Base-by-base conservation (phyloP, 345 rosid species). In the Luvunga scandens region DNA sequence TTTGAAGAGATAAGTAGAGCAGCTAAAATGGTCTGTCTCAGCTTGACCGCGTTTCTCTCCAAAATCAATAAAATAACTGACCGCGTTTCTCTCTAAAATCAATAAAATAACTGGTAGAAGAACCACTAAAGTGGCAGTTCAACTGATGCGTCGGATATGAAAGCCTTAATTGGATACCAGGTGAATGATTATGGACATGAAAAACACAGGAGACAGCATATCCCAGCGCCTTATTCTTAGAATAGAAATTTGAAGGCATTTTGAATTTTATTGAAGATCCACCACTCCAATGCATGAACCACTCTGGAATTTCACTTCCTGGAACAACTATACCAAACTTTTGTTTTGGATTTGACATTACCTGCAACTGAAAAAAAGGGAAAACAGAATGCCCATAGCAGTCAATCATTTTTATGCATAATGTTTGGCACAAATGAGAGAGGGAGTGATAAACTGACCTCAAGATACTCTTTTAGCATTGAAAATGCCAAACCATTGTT, bases 291-390 rank as follows among this genome's bases (percentile, higher is more conserved):
- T 66, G 2, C 21, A 42, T 57, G 34, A 73, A 66, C 77, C 82
- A 79, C 24, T 73, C 60, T 18, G 82, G 77, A 66, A 79, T 39
- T 33, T 73, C 45, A 39, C 73, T 33, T 28, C 82, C 82, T 2
- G 78, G 82, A 21, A 73, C 9, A 27, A 55, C 30, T 45, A 66
- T 66, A 5, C 9, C 2, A 14, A 34, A 27, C 36, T 28, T 21
- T 2, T 4, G 13, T 10, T 0, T 14, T 19, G 31, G 30, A 12
- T 10, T 22, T 24, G 19, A 22, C 21, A 0, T 18, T 65, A 28
- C 25, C 31, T 68, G 72, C 28, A 39, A n/a, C 53, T 31, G 7
- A 7, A 6, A 57, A 33, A 1, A 33, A n/a, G 9, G 13, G 6
- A 4, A 4, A 19, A 22, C n/a, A 56, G 31, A 72, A 0, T 4